Evolutionary conservation across 2,329 filamentous ascomycete species (phyloP).

Genomic region (Claviceps capensis): DNA sequence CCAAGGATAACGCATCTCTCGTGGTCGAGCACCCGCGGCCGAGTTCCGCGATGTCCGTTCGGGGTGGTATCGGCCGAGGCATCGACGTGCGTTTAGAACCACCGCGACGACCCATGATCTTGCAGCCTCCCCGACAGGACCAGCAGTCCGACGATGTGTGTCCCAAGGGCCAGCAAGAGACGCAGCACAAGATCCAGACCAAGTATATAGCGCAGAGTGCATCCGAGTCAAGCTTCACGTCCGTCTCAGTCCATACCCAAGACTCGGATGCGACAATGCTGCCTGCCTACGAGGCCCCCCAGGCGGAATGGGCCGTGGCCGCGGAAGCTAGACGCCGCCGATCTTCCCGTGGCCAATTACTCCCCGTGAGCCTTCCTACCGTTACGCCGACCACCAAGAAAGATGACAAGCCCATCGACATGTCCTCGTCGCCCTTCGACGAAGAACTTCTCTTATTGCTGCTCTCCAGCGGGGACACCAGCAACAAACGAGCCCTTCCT

Average conservation of each 20-base stretch:
- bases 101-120: conserved; percentile 1
- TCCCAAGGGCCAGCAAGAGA: conserved; percentile 6
- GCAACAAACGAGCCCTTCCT: conserved; percentile 15
- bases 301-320: conserved; percentile 1
- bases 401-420: conserved; percentile 4
- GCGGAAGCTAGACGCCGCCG: background rate
- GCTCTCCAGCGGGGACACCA: conserved; percentile 10
- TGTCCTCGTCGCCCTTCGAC: conserved; percentile 19
- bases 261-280: conserved; percentile 10
- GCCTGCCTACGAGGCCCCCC: conserved; percentile 7
- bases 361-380: conserved; percentile 5
- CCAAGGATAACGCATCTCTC: background rate
- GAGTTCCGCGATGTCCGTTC: background rate
- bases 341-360: conserved; percentile 1
- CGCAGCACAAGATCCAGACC: background rate
- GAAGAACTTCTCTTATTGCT: conserved; percentile 23
- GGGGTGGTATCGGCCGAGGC: background rate
- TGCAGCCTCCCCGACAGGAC: conserved; percentile 4
- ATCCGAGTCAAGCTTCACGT: conserved; percentile 14
- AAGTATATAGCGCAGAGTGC: conserved; percentile 2
- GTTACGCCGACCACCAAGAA: background rate
- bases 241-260: conserved; percentile 13
- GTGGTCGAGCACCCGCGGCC: background rate
- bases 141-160: conserved; percentile 8
- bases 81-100: background rate